Conservation (phyloP, 257 asterid genomes). For the Solanum microdontum region DNA sequence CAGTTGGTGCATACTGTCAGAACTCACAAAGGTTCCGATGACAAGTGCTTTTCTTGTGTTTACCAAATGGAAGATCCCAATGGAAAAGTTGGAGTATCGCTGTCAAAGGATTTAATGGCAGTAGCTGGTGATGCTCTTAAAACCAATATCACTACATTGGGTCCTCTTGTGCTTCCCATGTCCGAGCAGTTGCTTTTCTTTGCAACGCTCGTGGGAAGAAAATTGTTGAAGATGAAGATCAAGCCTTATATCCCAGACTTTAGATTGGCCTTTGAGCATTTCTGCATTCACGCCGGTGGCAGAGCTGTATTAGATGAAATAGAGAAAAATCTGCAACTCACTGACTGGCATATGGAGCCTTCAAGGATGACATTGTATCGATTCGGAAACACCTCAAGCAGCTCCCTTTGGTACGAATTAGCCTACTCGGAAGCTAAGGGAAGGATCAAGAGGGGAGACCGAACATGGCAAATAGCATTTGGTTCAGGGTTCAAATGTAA, state of each 20-base stretch:
- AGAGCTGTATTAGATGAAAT: slow-evolving; percentile 13
- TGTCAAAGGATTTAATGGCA: slow-evolving; percentile 19
- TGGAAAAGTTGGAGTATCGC: slow-evolving; percentile 19
- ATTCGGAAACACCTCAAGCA: slow-evolving; percentile 24
- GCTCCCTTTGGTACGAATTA: slow-evolving; percentile 5
- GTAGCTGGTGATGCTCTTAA: slow-evolving; percentile 18
- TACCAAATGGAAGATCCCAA: slow-evolving; percentile 15
- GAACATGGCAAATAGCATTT: slow-evolving; percentile 25
- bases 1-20: slow-evolving; percentile 20
- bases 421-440: slow-evolving; percentile 25
- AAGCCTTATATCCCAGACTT: slow-evolving; percentile 23
- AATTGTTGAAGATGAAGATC: slow-evolving; percentile 17
- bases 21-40: slow-evolving; percentile 21
- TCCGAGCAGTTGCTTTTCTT: slow-evolving; percentile 1
- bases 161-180: slow-evolving; percentile 1
- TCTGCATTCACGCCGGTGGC: slow-evolving; percentile 19
- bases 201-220: background rate
- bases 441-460: slow-evolving; percentile 19
- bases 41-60: slow-evolving; percentile 20
- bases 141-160: background rate
- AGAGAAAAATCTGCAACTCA: slow-evolving; percentile 15
- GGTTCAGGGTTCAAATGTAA: slow-evolving; percentile 28
- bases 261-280: slow-evolving; percentile 22
- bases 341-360: slow-evolving; percentile 29
- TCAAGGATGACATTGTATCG: slow-evolving; percentile 22